Percentiles rank a stretch among this genome's conserved stretches.
These are phyloP conservation scores for Hypoxylon subgilvum DNA, from an alignment of 495 filamentous ascomycete genomes.

Conservation along the genomic window DNA sequence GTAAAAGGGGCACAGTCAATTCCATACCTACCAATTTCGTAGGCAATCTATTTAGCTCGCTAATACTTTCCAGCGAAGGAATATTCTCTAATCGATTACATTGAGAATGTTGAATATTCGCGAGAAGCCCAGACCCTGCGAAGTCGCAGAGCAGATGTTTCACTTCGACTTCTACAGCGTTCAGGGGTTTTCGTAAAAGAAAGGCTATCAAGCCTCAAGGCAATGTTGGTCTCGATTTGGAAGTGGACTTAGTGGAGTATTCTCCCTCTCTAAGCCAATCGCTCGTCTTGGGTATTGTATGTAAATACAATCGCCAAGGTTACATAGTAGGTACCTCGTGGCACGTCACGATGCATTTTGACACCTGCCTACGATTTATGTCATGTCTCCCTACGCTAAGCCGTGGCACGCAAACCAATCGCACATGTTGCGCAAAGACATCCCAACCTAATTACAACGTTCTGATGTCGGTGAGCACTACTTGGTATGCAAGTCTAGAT, in stretches of 20 bases:
- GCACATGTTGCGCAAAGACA: background rate
- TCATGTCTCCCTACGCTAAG: background rate
- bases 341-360: slow-evolving; percentile 13
- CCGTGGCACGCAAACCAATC: too few relatives aligned
- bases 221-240: background rate
- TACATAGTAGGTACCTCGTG: background rate
- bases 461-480: too few relatives aligned
- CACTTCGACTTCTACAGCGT: slow-evolving; percentile 5
- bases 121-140: slow-evolving; percentile 1
- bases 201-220: background rate
- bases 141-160: slow-evolving; percentile 10
- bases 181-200: slow-evolving; percentile 11
- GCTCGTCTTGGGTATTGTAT: background rate
- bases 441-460: background rate
- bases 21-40: too few relatives aligned
- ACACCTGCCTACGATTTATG: too few relatives aligned
- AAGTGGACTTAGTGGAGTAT: slow-evolving; percentile 9
- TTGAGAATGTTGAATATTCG: slow-evolving; percentile 1
- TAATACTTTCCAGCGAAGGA: too few relatives aligned
- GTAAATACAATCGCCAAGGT: background rate
- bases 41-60: too few relatives aligned
- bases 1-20: too few relatives aligned
- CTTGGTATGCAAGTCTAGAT: too few relatives aligned
- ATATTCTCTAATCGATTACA: background rate
- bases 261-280: slow-evolving; percentile 8